Evolutionary conservation across 2,329 filamentous ascomycete genomes (phyloP), one percentile per base, ranked within the genome.

Genomic region (Fulvia fulva): DNA sequence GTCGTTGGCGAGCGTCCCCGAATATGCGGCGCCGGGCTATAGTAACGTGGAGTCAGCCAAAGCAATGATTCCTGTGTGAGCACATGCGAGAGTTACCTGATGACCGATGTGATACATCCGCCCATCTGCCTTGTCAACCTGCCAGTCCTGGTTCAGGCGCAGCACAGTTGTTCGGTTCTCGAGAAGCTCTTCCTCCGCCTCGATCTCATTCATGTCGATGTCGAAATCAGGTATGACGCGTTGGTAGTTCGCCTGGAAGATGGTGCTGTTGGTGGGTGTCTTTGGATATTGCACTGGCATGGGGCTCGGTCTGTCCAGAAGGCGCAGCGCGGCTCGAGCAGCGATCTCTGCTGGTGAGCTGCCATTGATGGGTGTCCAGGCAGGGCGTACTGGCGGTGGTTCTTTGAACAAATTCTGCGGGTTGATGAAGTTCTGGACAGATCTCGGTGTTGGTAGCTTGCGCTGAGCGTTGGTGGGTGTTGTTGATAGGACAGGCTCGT

Each of bases 41-140:
- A n/a, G 56, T 45, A 44, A 49, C 25, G 16, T n/a, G n/a, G 5
- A 22, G 34, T 50, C 21, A 45, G 25, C 4, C 16, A 4, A 19
- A 32, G 9, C 12, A 12, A 9, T 7, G 8, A 7, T 32, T 9
- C 12, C 28, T 5, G 28, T 32, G 12, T 7, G 28, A 5, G 12
- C 12, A 32, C 12, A n/a, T n/a, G n/a, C 28, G 28, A 32, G 28
- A 32, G 28, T 11, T 44, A 61, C 58, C 34, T 56, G 56, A 49
- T 63, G 55, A 34, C 57, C 56, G 14, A 63, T 52, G 32, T 65
- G 63, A 26, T 61, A 65, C 37, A 63, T 51, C 2, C 59, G 57
- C n/a, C 56, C 53, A 41, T 63, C 59, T 5, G 56, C 46, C 44
- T 60, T 47, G 30, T 65, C 55, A 9, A 62, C 37, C 5, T 34